These are phyloP conservation scores for Xerocomus alliaceus DNA, from an alignment of 1,284 basidiomycete genomes.

Conservation along the genomic window DNA sequence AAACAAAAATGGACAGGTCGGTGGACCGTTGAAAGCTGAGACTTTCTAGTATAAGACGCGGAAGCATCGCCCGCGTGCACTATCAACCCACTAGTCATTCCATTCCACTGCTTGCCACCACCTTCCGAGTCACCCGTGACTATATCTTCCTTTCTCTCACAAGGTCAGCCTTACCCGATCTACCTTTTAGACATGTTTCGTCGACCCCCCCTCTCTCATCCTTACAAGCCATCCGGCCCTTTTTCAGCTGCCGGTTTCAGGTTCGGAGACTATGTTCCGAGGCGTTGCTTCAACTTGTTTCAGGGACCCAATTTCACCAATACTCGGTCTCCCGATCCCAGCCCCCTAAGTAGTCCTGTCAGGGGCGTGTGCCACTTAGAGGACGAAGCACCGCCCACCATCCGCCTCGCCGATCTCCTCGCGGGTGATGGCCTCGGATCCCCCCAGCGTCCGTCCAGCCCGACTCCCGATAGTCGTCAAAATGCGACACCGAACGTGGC, in stretches of 20 bases:
- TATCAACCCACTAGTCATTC: background rate
- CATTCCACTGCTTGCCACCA: background rate
- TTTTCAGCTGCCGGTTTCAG: conserved; percentile 37
- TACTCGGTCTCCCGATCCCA: conserved; percentile 16
- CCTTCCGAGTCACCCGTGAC: background rate
- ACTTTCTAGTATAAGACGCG: conserved; percentile 25
- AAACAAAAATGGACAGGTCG: conserved; percentile 12
- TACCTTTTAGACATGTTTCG: conserved; percentile 28
- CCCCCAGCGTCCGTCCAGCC: background rate
- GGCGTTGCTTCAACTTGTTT: conserved; percentile 29
- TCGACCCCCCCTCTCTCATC: conserved; percentile 15
- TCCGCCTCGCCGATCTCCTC: conserved; percentile 15
- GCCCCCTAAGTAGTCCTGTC: conserved; percentile 27
- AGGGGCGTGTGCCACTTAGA: background rate
- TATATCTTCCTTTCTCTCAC: background rate
- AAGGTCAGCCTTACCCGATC: background rate
- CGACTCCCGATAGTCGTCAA: background rate
- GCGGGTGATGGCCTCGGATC: background rate
- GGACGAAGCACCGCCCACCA: conserved; percentile 17
- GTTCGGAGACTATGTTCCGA: conserved; percentile 25
- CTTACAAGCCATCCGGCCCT: conserved; percentile 20
- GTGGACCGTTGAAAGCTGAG: conserved; percentile 2
- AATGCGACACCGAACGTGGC: background rate
- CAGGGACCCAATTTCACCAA: conserved; percentile 10
- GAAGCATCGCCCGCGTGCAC: background rate